Evolutionary conservation across 2,329 filamentous ascomycete genomes (phyloP).

Genomic region (Bipolaris victoriae): DNA sequence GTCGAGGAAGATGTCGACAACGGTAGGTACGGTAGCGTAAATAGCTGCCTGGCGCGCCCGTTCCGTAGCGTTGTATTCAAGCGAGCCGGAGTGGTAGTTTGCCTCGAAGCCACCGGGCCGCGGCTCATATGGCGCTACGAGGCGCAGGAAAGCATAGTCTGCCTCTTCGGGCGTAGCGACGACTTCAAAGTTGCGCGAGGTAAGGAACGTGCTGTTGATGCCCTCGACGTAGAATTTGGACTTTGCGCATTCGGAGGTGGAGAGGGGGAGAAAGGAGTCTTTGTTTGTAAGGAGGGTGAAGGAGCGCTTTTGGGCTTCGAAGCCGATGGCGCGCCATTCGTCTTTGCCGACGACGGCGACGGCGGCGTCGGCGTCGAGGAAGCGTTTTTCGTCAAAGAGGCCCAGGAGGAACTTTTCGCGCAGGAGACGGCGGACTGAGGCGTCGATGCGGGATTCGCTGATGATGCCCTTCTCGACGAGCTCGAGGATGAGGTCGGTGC

Average conservation of each 20-base stretch:
- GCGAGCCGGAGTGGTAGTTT: slow-evolving; percentile 49
- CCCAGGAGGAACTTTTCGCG: slow-evolving; percentile 60
- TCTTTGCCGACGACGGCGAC: slow-evolving; percentile 53
- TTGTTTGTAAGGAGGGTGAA: slow-evolving; percentile 49
- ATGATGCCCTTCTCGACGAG: slow-evolving; percentile 53
- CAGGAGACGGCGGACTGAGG: slow-evolving; percentile 56
- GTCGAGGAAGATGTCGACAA: slow-evolving; percentile 55
- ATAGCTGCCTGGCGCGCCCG: slow-evolving; percentile 49
- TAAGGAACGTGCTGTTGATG: slow-evolving; percentile 42
- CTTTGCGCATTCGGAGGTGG: slow-evolving; percentile 23
- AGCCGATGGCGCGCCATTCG: slow-evolving; percentile 51
- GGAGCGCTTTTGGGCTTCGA: slow-evolving; percentile 47
- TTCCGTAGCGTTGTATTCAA: slow-evolving; percentile 52
- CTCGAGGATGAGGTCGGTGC: slow-evolving; percentile 58
- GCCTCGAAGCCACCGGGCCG: slow-evolving; percentile 53
- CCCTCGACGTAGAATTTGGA: slow-evolving; percentile 47
- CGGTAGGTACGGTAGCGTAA: slow-evolving; percentile 48
- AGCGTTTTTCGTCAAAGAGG: slow-evolving; percentile 60
- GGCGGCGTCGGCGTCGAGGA: slow-evolving; percentile 55
- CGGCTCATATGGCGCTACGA: slow-evolving; percentile 51
- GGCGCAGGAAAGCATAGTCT: slow-evolving; percentile 51
- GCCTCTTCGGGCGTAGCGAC: slow-evolving; percentile 49
- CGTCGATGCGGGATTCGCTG: slow-evolving; percentile 54
- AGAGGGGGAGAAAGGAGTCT: slow-evolving; percentile 39
- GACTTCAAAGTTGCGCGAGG: slow-evolving; percentile 40